Base-by-base conservation (phyloP, 345 rosid species). In the Ceriops zippeliana region DNA sequence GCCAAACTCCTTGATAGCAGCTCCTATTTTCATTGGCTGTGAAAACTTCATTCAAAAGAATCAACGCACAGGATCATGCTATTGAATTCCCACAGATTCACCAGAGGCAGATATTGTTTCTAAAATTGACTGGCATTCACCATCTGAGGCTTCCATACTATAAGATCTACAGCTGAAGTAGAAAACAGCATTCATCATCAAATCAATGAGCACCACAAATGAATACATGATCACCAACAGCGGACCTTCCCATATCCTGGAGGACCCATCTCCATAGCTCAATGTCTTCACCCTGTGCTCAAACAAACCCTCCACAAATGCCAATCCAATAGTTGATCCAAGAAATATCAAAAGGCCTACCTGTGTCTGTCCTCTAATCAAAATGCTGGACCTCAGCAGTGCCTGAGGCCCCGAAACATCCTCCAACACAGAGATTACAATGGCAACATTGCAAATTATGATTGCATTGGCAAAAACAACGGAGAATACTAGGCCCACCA, bases 241-340 rank as follows among this genome's bases (percentile, higher is more conserved):
- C 31, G 97, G 96, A 63, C 96, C 97, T 80, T 89, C 97, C 97
- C 98, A 93, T 28, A 89, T 75, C 85, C 97, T 89, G 0, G 95
- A 86, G 64, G 96, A 91, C 34, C 97, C 92, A 37, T 91, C 97
- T 75, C 97, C 98, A 70, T 89, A 89, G 65, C 93, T 93, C 85
- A 93, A 61, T 21, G 83, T 83, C 86, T 83, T 93, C 61, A 93
- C 95, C 68, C 96, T 84, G 70, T 93, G 97, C 80, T 93, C 92
- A 80, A 91, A 91, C 86, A 93, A 81, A 20, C 98, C 96, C 74
- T 86, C 95, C 61, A 88, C 86, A 73, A 91, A 85, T 5, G 87
- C 86, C 78, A 86, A 71, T 42, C 91, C 95, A 28, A 91, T 87
- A 13, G 98, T 89, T 2, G 98, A 86, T 28, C 96, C 95, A 21